Evolutionary conservation across 345 rosid genomes (phyloP).

Genomic region (Raphanus sativus): DNA sequence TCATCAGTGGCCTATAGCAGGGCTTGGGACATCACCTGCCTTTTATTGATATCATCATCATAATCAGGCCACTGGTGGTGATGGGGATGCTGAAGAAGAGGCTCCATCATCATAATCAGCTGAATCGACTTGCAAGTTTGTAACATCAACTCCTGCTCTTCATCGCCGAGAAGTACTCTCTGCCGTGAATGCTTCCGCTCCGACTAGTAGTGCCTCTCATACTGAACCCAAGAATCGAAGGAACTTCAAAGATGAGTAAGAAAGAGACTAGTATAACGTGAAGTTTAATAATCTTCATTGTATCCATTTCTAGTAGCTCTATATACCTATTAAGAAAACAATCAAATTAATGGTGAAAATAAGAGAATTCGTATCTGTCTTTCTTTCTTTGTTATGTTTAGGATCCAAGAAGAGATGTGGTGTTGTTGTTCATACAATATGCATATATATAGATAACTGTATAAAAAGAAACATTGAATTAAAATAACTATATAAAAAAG

Average conservation of each 20-base stretch:
- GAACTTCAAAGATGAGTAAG: constrained; percentile 27
- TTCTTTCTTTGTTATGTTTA: background rate
- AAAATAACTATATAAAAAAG: constrained; percentile 9
- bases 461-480: background rate
- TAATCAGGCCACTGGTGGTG: constrained; percentile 47
- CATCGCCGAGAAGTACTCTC: constrained; percentile 16
- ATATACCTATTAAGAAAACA: background rate
- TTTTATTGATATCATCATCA: constrained; percentile 63
- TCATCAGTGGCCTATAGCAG: constrained; percentile 68
- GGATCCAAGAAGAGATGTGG: constrained; percentile 15
- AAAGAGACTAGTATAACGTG: constrained; percentile 15
- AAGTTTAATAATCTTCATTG: constrained; percentile 20
- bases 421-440: constrained; percentile 13
- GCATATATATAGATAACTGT: background rate
- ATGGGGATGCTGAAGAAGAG: constrained; percentile 32
- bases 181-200: constrained; percentile 20
- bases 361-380: background rate
- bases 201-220: constrained; percentile 17
- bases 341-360: constrained; percentile 1
- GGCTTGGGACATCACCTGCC: constrained; percentile 88
- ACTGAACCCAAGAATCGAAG: constrained; percentile 19
- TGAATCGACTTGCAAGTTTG: constrained; percentile 32
- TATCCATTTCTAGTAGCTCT: constrained; percentile 2
- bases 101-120: constrained; percentile 26
- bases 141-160: constrained; percentile 28